These are phyloP conservation scores for Ricinus communis DNA, from an alignment of 345 rosid species.

Conservation along the genomic window DNA sequence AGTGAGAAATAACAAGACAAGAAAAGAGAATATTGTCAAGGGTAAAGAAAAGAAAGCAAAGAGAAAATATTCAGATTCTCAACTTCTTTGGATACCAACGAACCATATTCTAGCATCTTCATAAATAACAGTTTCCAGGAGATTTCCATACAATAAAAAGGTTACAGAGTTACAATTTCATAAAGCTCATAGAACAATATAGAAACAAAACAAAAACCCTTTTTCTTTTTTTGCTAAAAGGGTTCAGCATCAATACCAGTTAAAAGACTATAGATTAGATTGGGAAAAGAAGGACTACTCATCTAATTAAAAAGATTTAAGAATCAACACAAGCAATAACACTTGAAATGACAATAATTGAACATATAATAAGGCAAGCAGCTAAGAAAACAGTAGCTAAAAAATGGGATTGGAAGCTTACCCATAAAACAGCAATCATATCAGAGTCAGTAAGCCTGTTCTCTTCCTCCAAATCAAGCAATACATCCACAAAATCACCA, in stretches of 20 bases:
- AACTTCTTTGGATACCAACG: slow-evolving; percentile 16
- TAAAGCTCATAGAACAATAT: not conserved
- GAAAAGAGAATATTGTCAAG: slow-evolving; percentile 8
- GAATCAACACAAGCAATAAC: too few species aligned
- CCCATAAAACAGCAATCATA: slow-evolving; percentile 89
- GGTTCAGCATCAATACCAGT: not conserved
- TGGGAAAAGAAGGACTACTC: too few species aligned
- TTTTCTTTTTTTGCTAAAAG: too few species aligned
- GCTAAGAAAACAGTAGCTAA: not conserved
- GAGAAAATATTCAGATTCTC: slow-evolving; percentile 27
- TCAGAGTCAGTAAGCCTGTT: slow-evolving; percentile 59
- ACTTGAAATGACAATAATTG: not conserved
- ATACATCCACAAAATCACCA: slow-evolving; percentile 71
- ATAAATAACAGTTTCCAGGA: not conserved
- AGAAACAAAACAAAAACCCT: too few species aligned
- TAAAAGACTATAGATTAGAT: not conserved
- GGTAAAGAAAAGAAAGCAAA: not conserved
- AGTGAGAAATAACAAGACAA: not conserved
- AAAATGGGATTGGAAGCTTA: slow-evolving; percentile 14
- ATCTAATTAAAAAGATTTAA: too few species aligned
- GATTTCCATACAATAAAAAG: slow-evolving; percentile 5
- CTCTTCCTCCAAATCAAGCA: slow-evolving; percentile 67
- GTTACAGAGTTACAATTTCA: not conserved
- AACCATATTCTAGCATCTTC: slow-evolving; percentile 15
- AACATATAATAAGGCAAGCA: not conserved